phyloP scores from a whole-genome alignment of 768 basidiomycete genomes.

The Mycena vitilis region DNA sequence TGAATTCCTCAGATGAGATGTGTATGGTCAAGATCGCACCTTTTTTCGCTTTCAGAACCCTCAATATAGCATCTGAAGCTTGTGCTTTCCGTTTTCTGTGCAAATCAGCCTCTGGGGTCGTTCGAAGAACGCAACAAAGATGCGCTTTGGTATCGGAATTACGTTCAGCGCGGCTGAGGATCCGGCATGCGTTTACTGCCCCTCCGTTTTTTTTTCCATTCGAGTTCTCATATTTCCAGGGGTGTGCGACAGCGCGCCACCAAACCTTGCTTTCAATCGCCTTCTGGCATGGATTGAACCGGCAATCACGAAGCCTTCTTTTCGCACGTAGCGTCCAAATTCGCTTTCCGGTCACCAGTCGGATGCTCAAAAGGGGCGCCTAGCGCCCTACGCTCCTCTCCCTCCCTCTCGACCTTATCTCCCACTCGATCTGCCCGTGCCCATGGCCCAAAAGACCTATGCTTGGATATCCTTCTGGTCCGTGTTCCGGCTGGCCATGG shows the following conservation, averaged over 20 bases:
- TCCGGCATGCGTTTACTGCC: slow-evolving; percentile 13
- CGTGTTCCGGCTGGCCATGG: not conserved
- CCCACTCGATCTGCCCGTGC: not conserved
- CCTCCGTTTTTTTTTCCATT: slow-evolving; percentile 25
- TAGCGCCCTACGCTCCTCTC: slow-evolving; percentile 16
- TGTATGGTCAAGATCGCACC: slow-evolving; percentile 11
- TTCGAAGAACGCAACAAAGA: slow-evolving; percentile 24
- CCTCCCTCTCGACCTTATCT: slow-evolving; percentile 21
- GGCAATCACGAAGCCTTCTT: slow-evolving; percentile 37
- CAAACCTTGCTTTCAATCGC: slow-evolving; percentile 26
- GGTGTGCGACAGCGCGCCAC: slow-evolving; percentile 27
- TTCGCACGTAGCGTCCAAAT: slow-evolving; percentile 36
- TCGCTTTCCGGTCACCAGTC: slow-evolving; percentile 35
- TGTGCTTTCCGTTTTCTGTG: slow-evolving; percentile 28
- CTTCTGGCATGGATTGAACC: slow-evolving; percentile 32
- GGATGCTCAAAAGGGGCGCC: slow-evolving; percentile 33
- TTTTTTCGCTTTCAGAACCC: slow-evolving; percentile 27
- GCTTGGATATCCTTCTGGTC: slow-evolving; percentile 61
- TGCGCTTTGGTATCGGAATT: slow-evolving; percentile 3
- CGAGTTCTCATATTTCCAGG: slow-evolving; percentile 23
- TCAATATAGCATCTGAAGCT: slow-evolving; percentile 31
- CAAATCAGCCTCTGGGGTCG: slow-evolving; percentile 20
- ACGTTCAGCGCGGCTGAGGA: slow-evolving; percentile 16
- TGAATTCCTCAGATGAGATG: slow-evolving; percentile 10
- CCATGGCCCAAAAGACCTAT: slow-evolving; percentile 45